Percentiles rank a stretch among this genome's conserved stretches.
phyloP scores from a whole-genome alignment of 1,284 basidiomycete species.

The Porodaedalea pini region DNA sequence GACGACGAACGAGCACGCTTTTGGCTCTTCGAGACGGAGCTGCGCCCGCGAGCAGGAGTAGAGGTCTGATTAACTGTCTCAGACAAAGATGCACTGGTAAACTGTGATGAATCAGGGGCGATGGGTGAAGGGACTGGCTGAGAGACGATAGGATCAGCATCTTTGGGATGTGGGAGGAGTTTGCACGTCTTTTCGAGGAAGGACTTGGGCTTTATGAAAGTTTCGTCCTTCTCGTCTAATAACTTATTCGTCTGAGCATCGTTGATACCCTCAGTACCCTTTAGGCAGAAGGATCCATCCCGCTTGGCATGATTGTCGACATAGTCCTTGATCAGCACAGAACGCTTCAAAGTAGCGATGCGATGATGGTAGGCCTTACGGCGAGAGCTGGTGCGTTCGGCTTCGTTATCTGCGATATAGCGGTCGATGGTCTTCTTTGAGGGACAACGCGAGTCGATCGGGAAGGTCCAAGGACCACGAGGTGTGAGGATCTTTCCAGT shows the following conservation, averaged over 20 bases:
- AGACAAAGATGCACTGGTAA: too few species aligned
- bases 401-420: not conserved
- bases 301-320: not conserved
- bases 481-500: not conserved
- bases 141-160: too few species aligned
- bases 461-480: not conserved
- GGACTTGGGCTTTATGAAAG: not conserved
- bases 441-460: not conserved
- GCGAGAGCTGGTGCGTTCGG: not conserved
- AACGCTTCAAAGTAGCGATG: not conserved
- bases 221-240: not conserved
- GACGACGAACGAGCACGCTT: too few species aligned
- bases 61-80: too few species aligned
- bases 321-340: not conserved
- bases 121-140: too few species aligned
- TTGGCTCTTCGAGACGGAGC: too few species aligned
- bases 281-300: not conserved
- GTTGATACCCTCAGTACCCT: not conserved
- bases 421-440: not conserved
- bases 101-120: too few species aligned
- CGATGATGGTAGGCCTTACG: not conserved
- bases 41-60: too few species aligned
- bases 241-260: not conserved
- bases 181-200: too few species aligned
- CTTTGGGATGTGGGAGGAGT: too few species aligned